phyloP scores from a whole-genome alignment of 768 basidiomycete species.

The Exidia glandulosa region DNA sequence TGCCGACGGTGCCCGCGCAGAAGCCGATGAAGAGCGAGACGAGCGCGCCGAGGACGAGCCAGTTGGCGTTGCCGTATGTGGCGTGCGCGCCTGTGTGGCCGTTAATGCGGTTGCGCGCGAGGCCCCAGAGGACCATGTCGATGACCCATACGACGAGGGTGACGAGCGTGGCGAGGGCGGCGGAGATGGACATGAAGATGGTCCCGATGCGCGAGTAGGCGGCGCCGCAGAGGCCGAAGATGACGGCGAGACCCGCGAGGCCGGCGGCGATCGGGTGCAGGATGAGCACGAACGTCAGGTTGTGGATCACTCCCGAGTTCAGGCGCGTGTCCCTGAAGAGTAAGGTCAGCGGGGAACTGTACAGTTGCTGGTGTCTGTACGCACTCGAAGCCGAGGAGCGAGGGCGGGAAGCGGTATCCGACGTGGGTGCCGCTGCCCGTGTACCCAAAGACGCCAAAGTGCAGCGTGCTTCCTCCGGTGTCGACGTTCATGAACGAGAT shows the following conservation, averaged over 20 bases:
- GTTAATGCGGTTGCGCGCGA: constrained; percentile 49
- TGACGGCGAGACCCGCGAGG: constrained; percentile 48
- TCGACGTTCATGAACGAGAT: constrained; percentile 55
- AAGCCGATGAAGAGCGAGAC: constrained; percentile 55
- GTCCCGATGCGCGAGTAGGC: constrained; percentile 59
- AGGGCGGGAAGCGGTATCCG: constrained; percentile 43
- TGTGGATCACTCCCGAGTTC: constrained; percentile 45
- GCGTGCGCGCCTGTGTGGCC: constrained; percentile 30
- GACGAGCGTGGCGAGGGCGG: constrained; percentile 53
- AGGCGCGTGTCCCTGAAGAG: constrained; percentile 30
- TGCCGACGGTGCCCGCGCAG: constrained; percentile 53
- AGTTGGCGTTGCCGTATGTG: constrained; percentile 69
- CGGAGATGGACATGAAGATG: constrained; percentile 61
- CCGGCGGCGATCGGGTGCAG: constrained; percentile 73
- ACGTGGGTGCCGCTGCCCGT: constrained; percentile 43
- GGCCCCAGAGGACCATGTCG: constrained; percentile 72
- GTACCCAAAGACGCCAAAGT: constrained; percentile 72
- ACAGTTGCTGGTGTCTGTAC: too few relatives aligned
- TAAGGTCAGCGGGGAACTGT: background rate
- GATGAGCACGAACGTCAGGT: constrained; percentile 63
- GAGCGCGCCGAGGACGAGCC: constrained; percentile 69
- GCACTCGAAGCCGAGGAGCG: constrained; percentile 28
- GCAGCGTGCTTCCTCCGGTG: constrained; percentile 24
- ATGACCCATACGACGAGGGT: constrained; percentile 62
- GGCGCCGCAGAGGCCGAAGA: constrained; percentile 60